Evolutionary conservation across 345 rosid species (phyloP).

Genomic region (Stellera chamaejasme): DNA sequence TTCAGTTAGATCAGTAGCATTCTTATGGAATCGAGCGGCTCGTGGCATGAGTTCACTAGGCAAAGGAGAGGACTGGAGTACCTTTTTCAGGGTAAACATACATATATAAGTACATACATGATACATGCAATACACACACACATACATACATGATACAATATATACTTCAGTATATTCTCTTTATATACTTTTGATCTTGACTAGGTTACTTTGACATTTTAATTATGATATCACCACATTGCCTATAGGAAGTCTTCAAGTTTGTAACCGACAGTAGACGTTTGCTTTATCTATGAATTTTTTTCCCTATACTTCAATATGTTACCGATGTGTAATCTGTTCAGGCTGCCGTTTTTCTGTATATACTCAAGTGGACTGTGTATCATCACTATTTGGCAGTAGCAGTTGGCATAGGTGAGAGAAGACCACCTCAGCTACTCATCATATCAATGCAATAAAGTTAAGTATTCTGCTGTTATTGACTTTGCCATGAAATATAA

Average conservation of each 20-base stretch:
- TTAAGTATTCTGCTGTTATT: slow-evolving; percentile 4
- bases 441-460: neutral
- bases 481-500: slow-evolving; percentile 13
- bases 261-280: neutral
- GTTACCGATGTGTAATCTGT: neutral
- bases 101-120: too few relatives aligned
- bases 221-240: too few relatives aligned
- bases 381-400: slow-evolving; percentile 30
- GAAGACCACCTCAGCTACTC: slow-evolving; percentile 2
- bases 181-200: too few relatives aligned
- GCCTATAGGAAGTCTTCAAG: too few relatives aligned
- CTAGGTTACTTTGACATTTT: too few relatives aligned
- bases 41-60: slow-evolving; percentile 30
- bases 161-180: too few relatives aligned
- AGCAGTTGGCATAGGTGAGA: slow-evolving; percentile 45
- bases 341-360: slow-evolving; percentile 41
- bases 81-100: slow-evolving; percentile 52
- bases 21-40: slow-evolving; percentile 50
- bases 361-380: slow-evolving; percentile 33
- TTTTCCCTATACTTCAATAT: slow-evolving; percentile 3
- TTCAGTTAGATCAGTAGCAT: slow-evolving; percentile 30
- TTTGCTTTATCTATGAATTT: slow-evolving; percentile 4
- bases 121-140: too few relatives aligned
- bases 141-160: too few relatives aligned
- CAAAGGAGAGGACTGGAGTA: slow-evolving; percentile 59